phyloP scores from a whole-genome alignment of 2,329 filamentous ascomycete species.

The Claviceps sorghi region DNA sequence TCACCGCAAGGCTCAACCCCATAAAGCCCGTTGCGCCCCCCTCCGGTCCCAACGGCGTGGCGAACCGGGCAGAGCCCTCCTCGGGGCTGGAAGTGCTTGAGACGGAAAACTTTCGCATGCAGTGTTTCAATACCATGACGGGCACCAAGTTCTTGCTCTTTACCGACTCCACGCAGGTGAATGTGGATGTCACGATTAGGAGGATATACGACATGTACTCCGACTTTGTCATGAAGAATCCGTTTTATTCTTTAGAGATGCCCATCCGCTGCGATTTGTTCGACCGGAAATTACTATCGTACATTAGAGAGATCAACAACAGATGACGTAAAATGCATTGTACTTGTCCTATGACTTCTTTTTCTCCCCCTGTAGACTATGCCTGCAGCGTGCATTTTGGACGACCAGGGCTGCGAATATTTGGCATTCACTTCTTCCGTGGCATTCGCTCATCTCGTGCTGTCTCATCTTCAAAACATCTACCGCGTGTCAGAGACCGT shows the following conservation, averaged over 20 bases:
- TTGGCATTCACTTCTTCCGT: not conserved
- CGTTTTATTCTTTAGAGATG: constrained; percentile 97
- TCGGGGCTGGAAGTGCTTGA: constrained; percentile 87
- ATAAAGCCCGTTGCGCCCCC: constrained; percentile 25
- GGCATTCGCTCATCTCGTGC: not conserved
- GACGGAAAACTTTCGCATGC: constrained; percentile 83
- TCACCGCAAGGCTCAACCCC: constrained; percentile 49
- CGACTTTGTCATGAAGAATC: constrained; percentile 99
- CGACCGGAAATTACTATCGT: constrained; percentile 70
- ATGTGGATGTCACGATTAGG: constrained; percentile 69
- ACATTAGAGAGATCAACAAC: constrained; percentile 59
- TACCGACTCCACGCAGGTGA: constrained; percentile 75
- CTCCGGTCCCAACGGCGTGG: constrained; percentile 22
- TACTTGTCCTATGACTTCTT: not conserved
- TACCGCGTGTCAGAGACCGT: not conserved
- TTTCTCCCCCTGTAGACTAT: not conserved
- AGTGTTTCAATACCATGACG: constrained; percentile 89
- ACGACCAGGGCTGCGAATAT: not conserved
- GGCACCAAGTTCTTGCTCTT: constrained; percentile 94
- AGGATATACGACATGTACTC: constrained; percentile 89
- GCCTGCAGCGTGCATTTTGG: not conserved
- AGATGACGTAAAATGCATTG: constrained; percentile 21
- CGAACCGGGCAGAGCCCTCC: constrained; percentile 43
- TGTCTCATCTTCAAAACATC: not conserved
- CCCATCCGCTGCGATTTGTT: constrained; percentile 90